Conservation (phyloP, 208 protist species). For the Leishmania amazonensis region DNA sequence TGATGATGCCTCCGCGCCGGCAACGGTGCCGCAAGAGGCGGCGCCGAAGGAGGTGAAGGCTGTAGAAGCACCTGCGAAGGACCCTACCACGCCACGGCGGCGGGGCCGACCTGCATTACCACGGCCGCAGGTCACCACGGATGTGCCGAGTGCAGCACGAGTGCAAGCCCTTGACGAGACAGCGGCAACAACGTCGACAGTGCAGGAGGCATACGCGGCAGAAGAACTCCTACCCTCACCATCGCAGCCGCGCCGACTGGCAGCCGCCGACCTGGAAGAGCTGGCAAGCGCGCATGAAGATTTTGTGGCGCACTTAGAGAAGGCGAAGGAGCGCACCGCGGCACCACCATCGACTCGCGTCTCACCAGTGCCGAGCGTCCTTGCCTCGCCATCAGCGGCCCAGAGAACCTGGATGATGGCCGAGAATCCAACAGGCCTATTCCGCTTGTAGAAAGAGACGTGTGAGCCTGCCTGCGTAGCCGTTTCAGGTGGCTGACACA, state of each 20-base stretch:
- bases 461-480: neutral
- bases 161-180: neutral
- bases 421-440: conserved; percentile 30
- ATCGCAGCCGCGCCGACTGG: neutral
- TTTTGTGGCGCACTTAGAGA: conserved; percentile 29
- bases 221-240: neutral
- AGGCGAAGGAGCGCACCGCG: conserved; percentile 19
- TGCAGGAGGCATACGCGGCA: too few relatives aligned
- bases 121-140: neutral
- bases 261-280: neutral
- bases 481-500: neutral
- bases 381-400: neutral
- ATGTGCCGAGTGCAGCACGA: neutral
- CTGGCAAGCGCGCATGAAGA: conserved; percentile 23
- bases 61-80: neutral
- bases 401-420: conserved; percentile 20
- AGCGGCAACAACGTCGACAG: neutral
- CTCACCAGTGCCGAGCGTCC: neutral
- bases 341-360: neutral
- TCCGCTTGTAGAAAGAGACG: conserved; percentile 23
- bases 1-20: neutral
- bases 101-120: neutral
- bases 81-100: neutral
- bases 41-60: neutral
- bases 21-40: neutral